These are phyloP conservation scores for Cetraspora pellucida DNA, from an alignment of 192 early-diverging fungal genomes.

Conservation along the genomic window DNA sequence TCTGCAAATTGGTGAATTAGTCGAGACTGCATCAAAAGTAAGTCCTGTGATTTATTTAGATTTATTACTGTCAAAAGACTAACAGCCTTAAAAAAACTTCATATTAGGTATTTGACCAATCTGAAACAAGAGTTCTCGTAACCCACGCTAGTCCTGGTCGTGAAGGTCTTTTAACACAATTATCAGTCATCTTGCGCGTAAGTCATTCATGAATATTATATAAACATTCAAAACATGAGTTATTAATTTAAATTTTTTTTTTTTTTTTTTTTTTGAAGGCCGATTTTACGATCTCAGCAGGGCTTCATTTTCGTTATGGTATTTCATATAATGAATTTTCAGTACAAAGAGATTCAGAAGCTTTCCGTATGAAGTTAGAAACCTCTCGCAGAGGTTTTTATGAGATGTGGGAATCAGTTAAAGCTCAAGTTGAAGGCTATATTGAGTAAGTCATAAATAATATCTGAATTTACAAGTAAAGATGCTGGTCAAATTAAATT, in stretches of 20 bases:
- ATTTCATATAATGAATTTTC: conserved; percentile 66
- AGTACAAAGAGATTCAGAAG: conserved; percentile 55
- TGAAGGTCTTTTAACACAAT: conserved; percentile 59
- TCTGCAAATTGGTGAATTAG: conserved; percentile 62
- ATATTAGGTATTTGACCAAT: conserved; percentile 52
- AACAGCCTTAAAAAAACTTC: not conserved
- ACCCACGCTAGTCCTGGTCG: conserved; percentile 63
- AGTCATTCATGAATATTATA: not conserved
- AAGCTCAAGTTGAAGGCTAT: conserved; percentile 53
- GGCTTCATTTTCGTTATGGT: conserved; percentile 63
- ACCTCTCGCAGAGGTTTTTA: conserved; percentile 55
- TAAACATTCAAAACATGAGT: not conserved
- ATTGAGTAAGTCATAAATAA: conserved; percentile 48
- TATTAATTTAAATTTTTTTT: not conserved
- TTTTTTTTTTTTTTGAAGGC: conserved; percentile 39
- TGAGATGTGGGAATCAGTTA: conserved; percentile 58
- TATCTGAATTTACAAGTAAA: too few species aligned
- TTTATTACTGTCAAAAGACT: not conserved
- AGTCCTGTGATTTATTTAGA: not conserved
- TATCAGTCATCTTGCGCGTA: conserved; percentile 57
- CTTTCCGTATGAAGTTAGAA: conserved; percentile 52
- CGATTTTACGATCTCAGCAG: conserved; percentile 65
- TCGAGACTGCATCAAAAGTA: conserved; percentile 55
- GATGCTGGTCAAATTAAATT: too few species aligned
- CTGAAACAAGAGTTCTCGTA: conserved; percentile 59